Evolutionary conservation across 2,329 filamentous ascomycete species (phyloP), one percentile per base, ranked within the genome.

Genomic region (Tothia fuscella): DNA sequence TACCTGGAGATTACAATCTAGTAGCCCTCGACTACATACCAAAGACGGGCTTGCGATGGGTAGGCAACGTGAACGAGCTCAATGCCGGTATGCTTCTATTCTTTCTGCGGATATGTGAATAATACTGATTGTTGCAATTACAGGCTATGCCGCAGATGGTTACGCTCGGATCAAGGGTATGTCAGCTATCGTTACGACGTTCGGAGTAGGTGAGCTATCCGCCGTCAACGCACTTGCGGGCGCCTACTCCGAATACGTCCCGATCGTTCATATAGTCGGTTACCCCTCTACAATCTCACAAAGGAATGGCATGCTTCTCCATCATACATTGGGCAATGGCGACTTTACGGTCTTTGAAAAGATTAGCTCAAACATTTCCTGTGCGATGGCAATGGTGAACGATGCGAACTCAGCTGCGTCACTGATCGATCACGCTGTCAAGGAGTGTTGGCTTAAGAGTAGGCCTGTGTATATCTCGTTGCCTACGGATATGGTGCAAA

Each of bases 381-480:
- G 78, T 56, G 75, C 76, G 17, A 69, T 82, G 29, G 77, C 80
- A 41, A 78, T 80, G 51, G 69, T 93, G 43, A 79, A 76, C 55
- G 72, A 83, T 48, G 75, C 80, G 1, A 61, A 70, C 45, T 79
- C 83, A 49, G 82, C 82, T 31, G 78, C 84, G 7, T 65, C 68
- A 12, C 74, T 86, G 53, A 88, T 93, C 50, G 87, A 93, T 57
- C 71, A 83, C 52, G 76, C 81, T 3, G 70, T 93, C 21, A 73
- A 74, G 24, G 71, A 86, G 60, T 91, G 84, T 57, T 85, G 75
- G 65, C 61, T 84, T 33, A 68, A 74, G 43, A 84, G 79, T 46
- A 73, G 82, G 16, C 87, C 87, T 3, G 82, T 93, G 38, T 93
- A 93, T 61, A 78, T 93, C 51, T 80, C 80, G 56, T 67, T 93